Conservation (phyloP, 495 filamentous ascomycete species). For the Wilcoxina mikolae region DNA sequence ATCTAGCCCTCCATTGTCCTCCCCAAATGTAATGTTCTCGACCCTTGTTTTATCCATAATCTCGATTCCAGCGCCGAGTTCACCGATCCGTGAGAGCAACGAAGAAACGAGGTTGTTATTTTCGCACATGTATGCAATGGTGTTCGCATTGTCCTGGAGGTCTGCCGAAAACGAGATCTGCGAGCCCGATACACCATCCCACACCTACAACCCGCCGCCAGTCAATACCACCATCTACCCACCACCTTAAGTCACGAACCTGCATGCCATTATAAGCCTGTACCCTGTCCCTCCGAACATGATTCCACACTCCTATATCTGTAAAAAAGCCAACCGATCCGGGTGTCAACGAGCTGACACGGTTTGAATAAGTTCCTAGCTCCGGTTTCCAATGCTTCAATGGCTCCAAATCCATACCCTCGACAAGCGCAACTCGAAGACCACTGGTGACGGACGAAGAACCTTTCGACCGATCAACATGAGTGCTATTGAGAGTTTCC, state of each 20-base stretch:
- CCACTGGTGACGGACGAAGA: slow-evolving; percentile 57
- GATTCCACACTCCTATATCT: slow-evolving; percentile 73
- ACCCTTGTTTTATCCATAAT: slow-evolving; percentile 64
- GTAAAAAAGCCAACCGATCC: slow-evolving; percentile 56
- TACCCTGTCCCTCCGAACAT: slow-evolving; percentile 52
- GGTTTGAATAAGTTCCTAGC: slow-evolving; percentile 65
- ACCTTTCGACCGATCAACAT: slow-evolving; percentile 29
- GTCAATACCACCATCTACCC: background rate
- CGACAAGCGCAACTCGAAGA: slow-evolving; percentile 76
- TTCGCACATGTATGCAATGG: slow-evolving; percentile 92
- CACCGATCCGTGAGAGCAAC: slow-evolving; percentile 52
- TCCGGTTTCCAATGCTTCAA: slow-evolving; percentile 49
- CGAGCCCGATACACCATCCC: slow-evolving; percentile 82
- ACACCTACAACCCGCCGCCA: slow-evolving; percentile 41
- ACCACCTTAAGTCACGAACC: slow-evolving; percentile 7
- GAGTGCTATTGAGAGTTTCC: background rate
- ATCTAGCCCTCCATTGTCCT: slow-evolving; percentile 53
- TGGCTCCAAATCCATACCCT: slow-evolving; percentile 66
- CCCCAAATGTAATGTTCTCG: slow-evolving; percentile 58
- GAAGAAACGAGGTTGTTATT: slow-evolving; percentile 74
- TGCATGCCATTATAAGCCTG: slow-evolving; percentile 85
- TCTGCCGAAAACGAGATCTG: slow-evolving; percentile 77
- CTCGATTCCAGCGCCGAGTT: slow-evolving; percentile 46
- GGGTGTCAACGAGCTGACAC: slow-evolving; percentile 86
- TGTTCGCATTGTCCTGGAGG: slow-evolving; percentile 36